Conservation (phyloP, 176 grass and related monocot species). For the Luzula sylvatica region DNA sequence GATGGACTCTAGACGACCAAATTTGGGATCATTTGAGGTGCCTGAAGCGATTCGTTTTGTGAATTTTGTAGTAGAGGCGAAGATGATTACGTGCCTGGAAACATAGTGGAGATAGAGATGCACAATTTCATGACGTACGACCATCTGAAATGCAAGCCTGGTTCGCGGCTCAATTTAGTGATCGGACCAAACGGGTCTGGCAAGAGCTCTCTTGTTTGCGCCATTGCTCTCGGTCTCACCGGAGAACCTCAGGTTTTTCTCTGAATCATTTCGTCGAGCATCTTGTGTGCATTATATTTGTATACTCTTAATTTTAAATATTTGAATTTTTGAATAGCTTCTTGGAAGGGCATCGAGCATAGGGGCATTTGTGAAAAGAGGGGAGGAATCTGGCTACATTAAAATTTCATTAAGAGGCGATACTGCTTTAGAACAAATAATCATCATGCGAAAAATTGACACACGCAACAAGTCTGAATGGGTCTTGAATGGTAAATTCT, state of each 20-base stretch:
- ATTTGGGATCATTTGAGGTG: not conserved
- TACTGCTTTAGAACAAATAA: conserved; percentile 29
- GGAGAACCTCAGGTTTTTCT: conserved; percentile 54
- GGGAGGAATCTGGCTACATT: conserved; percentile 64
- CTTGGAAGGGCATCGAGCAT: conserved; percentile 77
- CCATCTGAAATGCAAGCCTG: conserved; percentile 57
- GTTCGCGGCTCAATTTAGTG: conserved; percentile 79
- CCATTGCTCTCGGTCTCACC: conserved; percentile 66
- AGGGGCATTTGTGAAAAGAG: conserved; percentile 71
- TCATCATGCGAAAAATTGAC: conserved; percentile 74
- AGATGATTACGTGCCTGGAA: conserved; percentile 81
- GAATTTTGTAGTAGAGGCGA: conserved; percentile 37
- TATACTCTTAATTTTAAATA: not conserved
- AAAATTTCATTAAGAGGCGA: conserved; percentile 66
- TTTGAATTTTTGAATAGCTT: conserved; percentile 34
- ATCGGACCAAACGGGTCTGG: conserved; percentile 83
- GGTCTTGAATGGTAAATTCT: conserved; percentile 52
- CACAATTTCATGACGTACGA: conserved; percentile 93
- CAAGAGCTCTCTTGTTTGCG: conserved; percentile 85
- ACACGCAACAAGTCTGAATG: conserved; percentile 79
- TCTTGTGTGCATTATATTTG: not conserved
- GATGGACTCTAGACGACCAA: not conserved
- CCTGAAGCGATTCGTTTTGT: not conserved
- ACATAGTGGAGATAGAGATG: conserved; percentile 87
- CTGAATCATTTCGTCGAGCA: too few relatives aligned